Percentiles rank a stretch among this genome's conserved stretches.
Conservation (phyloP, 2,329 filamentous ascomycete genomes). For the Fusarium vanettenii region DNA sequence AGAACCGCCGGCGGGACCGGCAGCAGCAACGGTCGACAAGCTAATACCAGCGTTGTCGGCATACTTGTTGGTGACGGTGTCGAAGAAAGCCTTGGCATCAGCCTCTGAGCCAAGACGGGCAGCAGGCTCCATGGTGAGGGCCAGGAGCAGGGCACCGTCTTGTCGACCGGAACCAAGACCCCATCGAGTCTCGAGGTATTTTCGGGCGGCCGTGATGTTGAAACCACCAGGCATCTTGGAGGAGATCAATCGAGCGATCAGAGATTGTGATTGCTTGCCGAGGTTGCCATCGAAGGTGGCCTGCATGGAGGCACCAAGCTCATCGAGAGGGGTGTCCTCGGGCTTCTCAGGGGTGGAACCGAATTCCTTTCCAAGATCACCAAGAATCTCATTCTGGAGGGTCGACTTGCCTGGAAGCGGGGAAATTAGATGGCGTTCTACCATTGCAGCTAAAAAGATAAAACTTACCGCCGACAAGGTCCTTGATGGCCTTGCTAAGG, state of each 20-base stretch:
- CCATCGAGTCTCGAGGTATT: conserved; percentile 95
- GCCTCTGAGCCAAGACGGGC: conserved; percentile 88
- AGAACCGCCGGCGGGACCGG: conserved; percentile 76
- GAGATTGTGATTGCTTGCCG: conserved; percentile 93
- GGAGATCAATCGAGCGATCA: conserved; percentile 94
- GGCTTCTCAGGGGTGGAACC: conserved; percentile 98
- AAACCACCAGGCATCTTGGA: conserved; percentile 99
- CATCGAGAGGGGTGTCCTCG: conserved; percentile 95
- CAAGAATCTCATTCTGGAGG: conserved; percentile 97
- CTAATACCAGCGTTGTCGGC: conserved; percentile 85
- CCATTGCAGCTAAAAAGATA: neutral
- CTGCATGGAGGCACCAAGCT: conserved; percentile 95
- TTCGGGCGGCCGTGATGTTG: conserved; percentile 95
- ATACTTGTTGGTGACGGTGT: conserved; percentile 90
- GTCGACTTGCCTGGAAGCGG: conserved; percentile 85
- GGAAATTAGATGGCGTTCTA: conserved; percentile 19
- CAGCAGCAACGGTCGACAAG: conserved; percentile 80
- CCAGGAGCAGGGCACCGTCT: conserved; percentile 88
- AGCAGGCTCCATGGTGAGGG: conserved; percentile 91
- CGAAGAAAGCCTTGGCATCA: conserved; percentile 93
- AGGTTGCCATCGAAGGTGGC: conserved; percentile 98
- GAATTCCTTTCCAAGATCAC: conserved; percentile 98
- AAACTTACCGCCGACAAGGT: conserved; percentile 90
- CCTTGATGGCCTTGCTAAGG: conserved; percentile 96
- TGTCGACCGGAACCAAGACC: conserved; percentile 88